Base-by-base conservation (phyloP, 1,284 basidiomycete genomes). In the Ustilago crameri region DNA sequence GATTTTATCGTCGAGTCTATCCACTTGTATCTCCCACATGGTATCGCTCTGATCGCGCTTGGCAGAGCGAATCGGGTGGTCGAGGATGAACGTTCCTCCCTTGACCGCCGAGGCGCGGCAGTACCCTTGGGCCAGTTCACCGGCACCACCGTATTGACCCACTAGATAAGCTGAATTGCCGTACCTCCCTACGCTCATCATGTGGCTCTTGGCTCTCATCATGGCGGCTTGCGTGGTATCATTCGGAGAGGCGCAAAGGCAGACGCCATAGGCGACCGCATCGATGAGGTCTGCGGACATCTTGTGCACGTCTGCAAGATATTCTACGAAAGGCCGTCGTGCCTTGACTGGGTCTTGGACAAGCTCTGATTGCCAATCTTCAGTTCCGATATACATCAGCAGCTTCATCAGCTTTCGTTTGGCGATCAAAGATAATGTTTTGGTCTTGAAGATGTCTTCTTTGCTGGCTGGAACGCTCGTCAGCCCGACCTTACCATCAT, bases 381-480 rank as follows among this genome's bases (percentile, higher is more conserved):
- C 68, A 8, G 56, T 55, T 3, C 63, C 72, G 14, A 72, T 65
- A 48, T 73, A 65, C 42, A 76, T 87, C 34, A 98, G 85, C 74
- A 96, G 93, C 69, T 95, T 93, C 92, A 98, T 98, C 37, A 98
- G 85, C 37, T 91, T 87, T 41, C 95, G 87, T 85, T 98, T 98
- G 65, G 95, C 93, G 34, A 95, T 83, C 7, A 98, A 86, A 3
- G 87, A 87, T 14, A 97, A 87, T 5, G 86, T 86, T 79, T 90
- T 90, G 84, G 89, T 90, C 84, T 91, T 93, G 87, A 98, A 97
- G 22, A 98, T 88, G 64, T 93, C 92, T 83, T 95, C 93, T 83
- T 97, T 98, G 85, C 89, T 92, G 26, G 90, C 89, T 0, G 95
- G 95, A 0, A 98, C 95, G 27, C 70, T 52, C 14, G 65, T 59